Conservation (phyloP, 805 yeast species). For the Teunomyces funiuensis region DNA sequence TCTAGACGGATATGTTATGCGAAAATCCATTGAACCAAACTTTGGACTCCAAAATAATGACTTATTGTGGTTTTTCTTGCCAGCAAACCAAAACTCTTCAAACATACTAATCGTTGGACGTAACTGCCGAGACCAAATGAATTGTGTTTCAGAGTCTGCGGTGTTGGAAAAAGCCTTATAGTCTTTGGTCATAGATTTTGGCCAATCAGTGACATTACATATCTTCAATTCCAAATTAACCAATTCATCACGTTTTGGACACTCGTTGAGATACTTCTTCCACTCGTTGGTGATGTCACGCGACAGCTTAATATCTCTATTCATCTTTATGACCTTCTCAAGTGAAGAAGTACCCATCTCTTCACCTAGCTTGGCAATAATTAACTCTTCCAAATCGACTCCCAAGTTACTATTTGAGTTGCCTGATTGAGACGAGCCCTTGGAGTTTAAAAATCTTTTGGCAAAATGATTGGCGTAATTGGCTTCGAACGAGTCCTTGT, state of each 20-base stretch:
- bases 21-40: conserved; percentile 79
- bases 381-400: conserved; percentile 66
- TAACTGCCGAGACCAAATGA: conserved; percentile 42
- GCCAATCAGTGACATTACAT: conserved; percentile 47
- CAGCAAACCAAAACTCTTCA: conserved; percentile 42
- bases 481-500: conserved; percentile 83
- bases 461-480: conserved; percentile 86
- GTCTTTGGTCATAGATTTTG: conserved; percentile 46
- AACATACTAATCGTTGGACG: conserved; percentile 36
- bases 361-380: conserved; percentile 65
- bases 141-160: conserved; percentile 19
- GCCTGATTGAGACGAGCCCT: conserved; percentile 18
- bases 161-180: conserved; percentile 28
- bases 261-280: conserved; percentile 21
- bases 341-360: conserved; percentile 82
- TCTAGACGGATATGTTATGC: conserved; percentile 64
- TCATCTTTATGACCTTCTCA: conserved; percentile 81
- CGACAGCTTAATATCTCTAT: conserved; percentile 65
- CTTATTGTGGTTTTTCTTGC: conserved; percentile 41
- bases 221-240: conserved; percentile 42
- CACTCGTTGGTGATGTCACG: conserved; percentile 39
- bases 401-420: conserved; percentile 35
- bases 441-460: conserved; percentile 56
- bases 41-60: conserved; percentile 72
- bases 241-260: conserved; percentile 12